Conservation (phyloP, 2,329 filamentous ascomycete genomes). For the Cordyceps javanica region DNA sequence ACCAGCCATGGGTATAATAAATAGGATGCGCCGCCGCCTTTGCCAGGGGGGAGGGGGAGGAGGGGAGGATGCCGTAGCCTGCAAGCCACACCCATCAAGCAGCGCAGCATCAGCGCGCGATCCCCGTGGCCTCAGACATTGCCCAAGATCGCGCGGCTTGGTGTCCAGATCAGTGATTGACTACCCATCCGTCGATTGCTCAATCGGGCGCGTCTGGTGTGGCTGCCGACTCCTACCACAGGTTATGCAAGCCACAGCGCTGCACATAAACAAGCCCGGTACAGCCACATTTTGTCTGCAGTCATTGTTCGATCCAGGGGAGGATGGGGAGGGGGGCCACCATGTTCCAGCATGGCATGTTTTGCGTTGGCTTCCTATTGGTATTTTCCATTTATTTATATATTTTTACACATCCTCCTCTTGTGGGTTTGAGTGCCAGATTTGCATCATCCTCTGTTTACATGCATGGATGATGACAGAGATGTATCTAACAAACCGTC, state of each 20-base stretch:
- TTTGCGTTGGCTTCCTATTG: too few relatives aligned
- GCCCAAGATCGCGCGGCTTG: background rate
- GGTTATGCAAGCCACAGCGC: background rate
- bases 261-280: constrained; percentile 1
- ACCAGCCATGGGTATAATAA: too few relatives aligned
- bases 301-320: too few relatives aligned
- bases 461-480: background rate
- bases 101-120: background rate
- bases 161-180: background rate
- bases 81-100: background rate
- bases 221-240: background rate
- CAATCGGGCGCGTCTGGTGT: background rate
- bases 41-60: background rate
- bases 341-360: too few relatives aligned
- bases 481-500: too few relatives aligned
- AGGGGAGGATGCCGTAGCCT: background rate
- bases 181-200: background rate
- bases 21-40: too few relatives aligned
- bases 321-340: too few relatives aligned
- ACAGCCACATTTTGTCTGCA: background rate
- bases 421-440: too few relatives aligned
- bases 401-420: too few relatives aligned
- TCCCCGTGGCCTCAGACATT: background rate
- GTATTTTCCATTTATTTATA: too few relatives aligned
- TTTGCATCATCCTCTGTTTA: background rate